Conservation (phyloP, 768 basidiomycete genomes). For the Kwoniella mangroviensis region DNA sequence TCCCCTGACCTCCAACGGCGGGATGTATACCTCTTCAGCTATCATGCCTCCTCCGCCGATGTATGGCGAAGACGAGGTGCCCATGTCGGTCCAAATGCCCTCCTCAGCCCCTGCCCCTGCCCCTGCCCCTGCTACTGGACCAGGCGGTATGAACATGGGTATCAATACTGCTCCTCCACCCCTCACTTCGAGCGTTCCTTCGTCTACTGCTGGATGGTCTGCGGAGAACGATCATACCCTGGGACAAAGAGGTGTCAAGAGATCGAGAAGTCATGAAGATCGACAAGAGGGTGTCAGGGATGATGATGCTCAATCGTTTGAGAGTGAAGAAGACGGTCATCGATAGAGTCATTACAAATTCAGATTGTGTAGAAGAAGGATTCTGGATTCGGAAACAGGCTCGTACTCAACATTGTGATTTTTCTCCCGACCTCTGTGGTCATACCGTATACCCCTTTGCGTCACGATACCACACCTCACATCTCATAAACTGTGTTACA, state of each 20-base stretch:
- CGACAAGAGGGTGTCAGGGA: not conserved
- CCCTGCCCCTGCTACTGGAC: not conserved
- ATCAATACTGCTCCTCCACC: constrained; percentile 3
- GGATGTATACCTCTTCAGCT: constrained; percentile 15
- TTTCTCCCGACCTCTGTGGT: too few species aligned
- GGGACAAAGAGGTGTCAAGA: constrained; percentile 13
- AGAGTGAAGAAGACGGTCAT: constrained; percentile 12
- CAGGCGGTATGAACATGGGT: not conserved
- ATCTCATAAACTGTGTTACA: not conserved
- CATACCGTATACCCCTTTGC: too few species aligned
- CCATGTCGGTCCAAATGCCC: constrained; percentile 48
- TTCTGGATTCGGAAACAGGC: too few species aligned
- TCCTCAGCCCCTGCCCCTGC: constrained; percentile 1
- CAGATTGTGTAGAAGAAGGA: too few species aligned
- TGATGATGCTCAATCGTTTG: constrained; percentile 16
- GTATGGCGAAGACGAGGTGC: constrained; percentile 52
- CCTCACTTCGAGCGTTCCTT: not conserved
- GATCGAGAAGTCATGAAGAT: constrained; percentile 17
- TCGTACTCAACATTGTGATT: too few species aligned
- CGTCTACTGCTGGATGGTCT: not conserved
- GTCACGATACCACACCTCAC: not conserved
- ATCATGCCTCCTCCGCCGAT: constrained; percentile 30
- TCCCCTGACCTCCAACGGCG: constrained; percentile 8
- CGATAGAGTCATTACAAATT: too few species aligned
- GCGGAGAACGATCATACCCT: not conserved